Base-by-base conservation (phyloP, 352 stramenopile genomes). In the Elongisporangium senticosum region DNA sequence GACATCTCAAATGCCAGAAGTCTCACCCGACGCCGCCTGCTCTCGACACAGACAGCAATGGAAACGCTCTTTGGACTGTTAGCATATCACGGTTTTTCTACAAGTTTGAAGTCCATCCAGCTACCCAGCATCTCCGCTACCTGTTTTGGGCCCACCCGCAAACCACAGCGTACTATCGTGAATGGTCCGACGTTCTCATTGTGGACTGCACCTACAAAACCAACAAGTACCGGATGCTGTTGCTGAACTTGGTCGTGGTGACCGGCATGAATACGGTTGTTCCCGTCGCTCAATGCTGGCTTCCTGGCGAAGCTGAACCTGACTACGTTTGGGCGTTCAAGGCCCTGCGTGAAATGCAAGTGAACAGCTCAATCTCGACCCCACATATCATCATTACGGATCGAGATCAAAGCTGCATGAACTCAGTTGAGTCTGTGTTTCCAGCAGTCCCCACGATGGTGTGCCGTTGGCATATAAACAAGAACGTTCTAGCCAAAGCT, bases 391-490 rank as follows among this genome's bases (percentile, higher is more conserved):
- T 62, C 1, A 59, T 40, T 11, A n/a, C n/a, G n/a, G 55, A 67
- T 26, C 23, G 61, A 6, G 40, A 59, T 23, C 37, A 33, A 6
- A 50, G 50, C 7, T 67, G 51, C 23, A 55, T 67, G 51, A 60
- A 67, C 39, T 51, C 55, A 13, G 11, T 67, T 1, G 43, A 62
- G 13, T 5, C 7, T 1, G 22, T 55, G 10, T 59, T 67, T 49
- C 47, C 24, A 1, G 19, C 4, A 0, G 33, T 49, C 8, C 24
- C 43, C 20, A 49, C 37, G 6, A 8, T 60, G 2, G 23, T 67
- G 4, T 62, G 61, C 13, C 51, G 55, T 7, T 67, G 55, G 40
- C 61, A 67, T n/a, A 67, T 67, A 53, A 59, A 67, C 49, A 51
- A 56, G 1, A 62, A 67, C 21, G 51, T 59, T n/a, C n/a, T n/a